Conservation (phyloP, 2,329 filamentous ascomycete genomes). For the Plectosphaerella plurivora region DNA sequence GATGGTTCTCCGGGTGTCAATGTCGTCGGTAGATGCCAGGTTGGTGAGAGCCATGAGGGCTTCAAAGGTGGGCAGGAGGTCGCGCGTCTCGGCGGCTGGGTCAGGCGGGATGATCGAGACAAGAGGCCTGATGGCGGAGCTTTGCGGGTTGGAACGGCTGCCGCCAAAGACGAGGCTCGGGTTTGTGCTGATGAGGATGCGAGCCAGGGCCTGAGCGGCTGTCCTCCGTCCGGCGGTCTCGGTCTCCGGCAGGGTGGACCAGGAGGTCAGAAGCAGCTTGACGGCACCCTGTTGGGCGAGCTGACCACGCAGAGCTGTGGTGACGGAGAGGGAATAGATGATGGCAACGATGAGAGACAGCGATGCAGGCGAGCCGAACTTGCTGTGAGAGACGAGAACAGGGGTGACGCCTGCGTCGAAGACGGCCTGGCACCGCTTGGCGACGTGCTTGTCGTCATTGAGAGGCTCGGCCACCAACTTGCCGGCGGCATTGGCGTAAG, state of each 20-base stretch:
- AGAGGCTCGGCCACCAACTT: constrained; percentile 59
- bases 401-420: constrained; percentile 76
- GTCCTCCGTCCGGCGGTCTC: constrained; percentile 45
- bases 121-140: constrained; percentile 78
- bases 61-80: constrained; percentile 88
- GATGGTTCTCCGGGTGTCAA: constrained; percentile 61
- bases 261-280: constrained; percentile 72
- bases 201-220: constrained; percentile 75
- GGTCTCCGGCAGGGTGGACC: constrained; percentile 54
- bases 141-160: constrained; percentile 67
- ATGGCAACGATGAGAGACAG: constrained; percentile 72
- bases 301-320: constrained; percentile 67
- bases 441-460: constrained; percentile 72
- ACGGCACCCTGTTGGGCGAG: constrained; percentile 94
- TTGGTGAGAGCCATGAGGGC: constrained; percentile 90
- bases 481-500: constrained; percentile 84
- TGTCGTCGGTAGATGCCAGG: constrained; percentile 73
- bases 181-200: constrained; percentile 82
- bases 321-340: constrained; percentile 70
- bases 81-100: constrained; percentile 57
- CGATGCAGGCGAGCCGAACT: constrained; percentile 65
- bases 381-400: constrained; percentile 71
- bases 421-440: constrained; percentile 68
- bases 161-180: constrained; percentile 79
- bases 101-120: constrained; percentile 67